Evolutionary conservation across 1,139 yeast genomes (phyloP).

Genomic region (Entelexis paramagnoliae): DNA sequence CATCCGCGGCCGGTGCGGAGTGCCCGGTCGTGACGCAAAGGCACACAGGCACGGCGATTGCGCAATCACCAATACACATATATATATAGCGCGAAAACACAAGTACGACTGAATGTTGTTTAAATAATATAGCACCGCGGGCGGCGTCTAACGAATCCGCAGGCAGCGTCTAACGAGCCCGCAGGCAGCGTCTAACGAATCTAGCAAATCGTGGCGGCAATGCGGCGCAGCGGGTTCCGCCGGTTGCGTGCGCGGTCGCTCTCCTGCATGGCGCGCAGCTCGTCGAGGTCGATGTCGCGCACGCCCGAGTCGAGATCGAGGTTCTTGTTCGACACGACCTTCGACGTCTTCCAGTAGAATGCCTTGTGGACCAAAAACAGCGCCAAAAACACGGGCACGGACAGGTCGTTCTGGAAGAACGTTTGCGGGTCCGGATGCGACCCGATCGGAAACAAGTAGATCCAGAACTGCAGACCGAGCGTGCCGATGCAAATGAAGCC

Average conservation of each 20-base stretch:
- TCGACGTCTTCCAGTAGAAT: slow-evolving; percentile 26
- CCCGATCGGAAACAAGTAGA: slow-evolving; percentile 56
- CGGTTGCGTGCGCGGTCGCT: slow-evolving; percentile 25
- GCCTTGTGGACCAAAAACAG: slow-evolving; percentile 45
- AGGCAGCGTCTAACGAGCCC: too few species aligned
- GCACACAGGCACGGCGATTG: neutral
- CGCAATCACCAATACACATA: neutral
- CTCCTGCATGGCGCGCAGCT: slow-evolving; percentile 27
- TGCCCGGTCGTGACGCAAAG: neutral
- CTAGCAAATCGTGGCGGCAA: slow-evolving; percentile 40
- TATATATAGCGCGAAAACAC: neutral
- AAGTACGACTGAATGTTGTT: neutral
- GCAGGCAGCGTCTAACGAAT: too few species aligned
- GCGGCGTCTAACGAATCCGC: too few species aligned
- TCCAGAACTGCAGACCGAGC: slow-evolving; percentile 69
- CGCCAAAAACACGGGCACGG: slow-evolving; percentile 42
- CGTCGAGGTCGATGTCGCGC: slow-evolving; percentile 46
- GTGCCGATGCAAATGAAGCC: slow-evolving; percentile 34
- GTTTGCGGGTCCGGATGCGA: slow-evolving; percentile 26
- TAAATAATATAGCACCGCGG: slow-evolving; percentile 2
- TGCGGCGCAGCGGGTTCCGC: slow-evolving; percentile 33
- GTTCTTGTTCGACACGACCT: slow-evolving; percentile 28
- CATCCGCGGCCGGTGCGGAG: neutral
- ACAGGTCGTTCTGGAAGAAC: slow-evolving; percentile 48
- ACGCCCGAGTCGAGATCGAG: slow-evolving; percentile 45